A percentile compares a stretch with the other conserved stretches of the same genome.
Conservation (phyloP, 768 basidiomycete genomes). For the Rhizopogon rudus region DNA sequence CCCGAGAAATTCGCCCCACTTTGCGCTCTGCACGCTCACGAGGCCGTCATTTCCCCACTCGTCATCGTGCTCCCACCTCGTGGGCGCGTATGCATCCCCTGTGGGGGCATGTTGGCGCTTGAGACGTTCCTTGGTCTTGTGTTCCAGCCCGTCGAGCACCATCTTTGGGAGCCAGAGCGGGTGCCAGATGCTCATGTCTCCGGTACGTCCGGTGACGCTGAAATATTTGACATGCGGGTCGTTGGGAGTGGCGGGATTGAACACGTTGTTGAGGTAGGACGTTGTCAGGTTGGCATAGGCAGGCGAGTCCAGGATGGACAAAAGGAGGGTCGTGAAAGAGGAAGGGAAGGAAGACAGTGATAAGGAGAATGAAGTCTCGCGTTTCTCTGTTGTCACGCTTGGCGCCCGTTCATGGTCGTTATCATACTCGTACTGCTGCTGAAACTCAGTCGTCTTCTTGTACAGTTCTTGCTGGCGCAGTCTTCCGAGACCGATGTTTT, state of each 20-base stretch:
- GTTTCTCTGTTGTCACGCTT: constrained; percentile 4
- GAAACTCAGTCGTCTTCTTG: constrained; percentile 1
- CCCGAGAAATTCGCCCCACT: constrained; percentile 96
- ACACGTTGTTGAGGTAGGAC: constrained; percentile 67
- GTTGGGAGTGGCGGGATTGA: constrained; percentile 81
- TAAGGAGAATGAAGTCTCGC: constrained; percentile 33
- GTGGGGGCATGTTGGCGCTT: constrained; percentile 31
- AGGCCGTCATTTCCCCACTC: constrained; percentile 89
- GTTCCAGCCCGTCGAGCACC: constrained; percentile 83
- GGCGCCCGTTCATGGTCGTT: not conserved
- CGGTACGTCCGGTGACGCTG: constrained; percentile 79
- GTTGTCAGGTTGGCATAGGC: constrained; percentile 95
- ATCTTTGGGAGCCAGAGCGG: constrained; percentile 97
- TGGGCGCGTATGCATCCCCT: constrained; percentile 22
- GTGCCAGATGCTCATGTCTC: constrained; percentile 72
- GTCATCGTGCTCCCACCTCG: constrained; percentile 41
- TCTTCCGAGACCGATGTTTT: constrained; percentile 89
- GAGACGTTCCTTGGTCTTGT: constrained; percentile 44
- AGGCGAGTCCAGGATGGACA: constrained; percentile 90
- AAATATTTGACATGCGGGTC: constrained; percentile 85
- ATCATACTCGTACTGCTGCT: not conserved
- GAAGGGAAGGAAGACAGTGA: constrained; percentile 68
- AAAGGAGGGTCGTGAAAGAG: constrained; percentile 81
- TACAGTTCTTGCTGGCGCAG: constrained; percentile 24
- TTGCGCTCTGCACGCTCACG: constrained; percentile 86